Percentiles rank a stretch among this genome's conserved stretches.
These are phyloP conservation scores for Craspedostauros australis DNA, from an alignment of 108 stramenopile species.

Conservation along the genomic window DNA sequence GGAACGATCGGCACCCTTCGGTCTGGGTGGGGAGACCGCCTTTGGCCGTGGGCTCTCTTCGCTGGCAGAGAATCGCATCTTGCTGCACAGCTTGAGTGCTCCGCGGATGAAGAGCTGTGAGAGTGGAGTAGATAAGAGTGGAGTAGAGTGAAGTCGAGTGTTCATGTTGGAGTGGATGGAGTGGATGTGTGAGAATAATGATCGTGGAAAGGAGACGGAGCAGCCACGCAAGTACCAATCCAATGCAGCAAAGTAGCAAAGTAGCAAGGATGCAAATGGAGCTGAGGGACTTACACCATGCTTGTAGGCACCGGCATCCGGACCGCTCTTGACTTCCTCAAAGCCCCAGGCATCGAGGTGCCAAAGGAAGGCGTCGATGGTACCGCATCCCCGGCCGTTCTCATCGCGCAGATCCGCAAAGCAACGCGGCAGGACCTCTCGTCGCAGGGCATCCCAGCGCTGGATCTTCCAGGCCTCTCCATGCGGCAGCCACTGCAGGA, in stretches of 20 bases:
- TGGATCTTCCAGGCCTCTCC: conserved; percentile 51
- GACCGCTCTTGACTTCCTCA: conserved; percentile 45
- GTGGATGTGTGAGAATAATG: neutral
- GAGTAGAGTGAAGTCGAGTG: neutral
- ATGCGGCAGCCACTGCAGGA: conserved; percentile 39
- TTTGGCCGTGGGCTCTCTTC: conserved; percentile 1
- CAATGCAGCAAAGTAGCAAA: too few species aligned
- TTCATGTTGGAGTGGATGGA: too few species aligned
- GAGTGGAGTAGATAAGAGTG: neutral
- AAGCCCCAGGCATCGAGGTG: conserved; percentile 58
- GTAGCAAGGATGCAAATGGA: too few species aligned
- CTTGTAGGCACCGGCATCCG: conserved; percentile 47
- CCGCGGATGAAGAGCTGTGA: conserved; percentile 36
- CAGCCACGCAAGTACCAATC: too few species aligned
- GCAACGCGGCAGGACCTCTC: conserved; percentile 35
- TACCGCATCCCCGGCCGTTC: conserved; percentile 28
- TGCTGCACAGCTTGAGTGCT: conserved; percentile 26
- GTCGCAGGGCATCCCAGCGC: conserved; percentile 48
- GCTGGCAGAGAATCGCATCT: conserved; percentile 22
- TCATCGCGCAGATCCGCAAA: conserved; percentile 39
- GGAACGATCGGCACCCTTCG: neutral
- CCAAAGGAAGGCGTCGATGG: conserved; percentile 54
- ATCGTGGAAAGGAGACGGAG: neutral
- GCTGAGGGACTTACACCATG: conserved; percentile 41
- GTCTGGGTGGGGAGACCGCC: conserved; percentile 5